Conservation (phyloP, 139 green algal species). For the Eudorina sp. region DNA sequence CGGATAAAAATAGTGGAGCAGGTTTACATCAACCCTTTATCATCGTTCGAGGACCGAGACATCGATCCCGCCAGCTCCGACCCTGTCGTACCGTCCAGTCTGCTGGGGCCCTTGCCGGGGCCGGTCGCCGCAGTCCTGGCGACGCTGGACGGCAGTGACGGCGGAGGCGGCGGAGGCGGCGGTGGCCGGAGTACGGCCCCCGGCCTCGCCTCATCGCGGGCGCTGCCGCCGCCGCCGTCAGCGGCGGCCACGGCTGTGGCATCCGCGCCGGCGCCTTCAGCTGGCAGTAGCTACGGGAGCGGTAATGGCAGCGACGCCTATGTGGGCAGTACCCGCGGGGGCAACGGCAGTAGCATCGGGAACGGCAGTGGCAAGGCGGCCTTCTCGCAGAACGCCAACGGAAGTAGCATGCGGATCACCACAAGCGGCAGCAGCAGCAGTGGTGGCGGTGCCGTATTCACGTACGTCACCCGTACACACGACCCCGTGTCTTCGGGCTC, state of each 20-base stretch:
- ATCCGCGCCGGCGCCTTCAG: neutral
- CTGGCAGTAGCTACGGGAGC: neutral
- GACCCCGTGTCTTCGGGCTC: neutral
- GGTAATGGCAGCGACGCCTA: neutral
- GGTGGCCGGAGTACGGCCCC: no score
- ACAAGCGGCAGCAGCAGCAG: neutral
- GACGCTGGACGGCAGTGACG: no score
- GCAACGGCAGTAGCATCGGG: neutral
- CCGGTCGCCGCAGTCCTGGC: neutral
- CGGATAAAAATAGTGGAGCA: neutral
- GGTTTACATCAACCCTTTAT: neutral
- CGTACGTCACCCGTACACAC: neutral
- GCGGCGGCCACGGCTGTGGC: neutral
- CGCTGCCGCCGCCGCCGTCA: no score
- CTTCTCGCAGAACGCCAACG: neutral
- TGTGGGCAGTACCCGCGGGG: no score
- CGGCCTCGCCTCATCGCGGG: no score
- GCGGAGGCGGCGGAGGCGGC: no score
- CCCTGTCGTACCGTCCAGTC: neutral
- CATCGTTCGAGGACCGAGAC: conserved; percentile 37
- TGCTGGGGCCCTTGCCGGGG: neutral
- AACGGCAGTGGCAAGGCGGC: neutral
- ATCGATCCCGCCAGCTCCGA: neutral
- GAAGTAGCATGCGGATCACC: neutral
- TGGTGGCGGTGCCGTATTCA: neutral